A percentile compares a stretch with the other conserved stretches of the same genome.
phyloP scores from a whole-genome alignment of 805 yeast genomes.

The Saturnispora hagleri region DNA sequence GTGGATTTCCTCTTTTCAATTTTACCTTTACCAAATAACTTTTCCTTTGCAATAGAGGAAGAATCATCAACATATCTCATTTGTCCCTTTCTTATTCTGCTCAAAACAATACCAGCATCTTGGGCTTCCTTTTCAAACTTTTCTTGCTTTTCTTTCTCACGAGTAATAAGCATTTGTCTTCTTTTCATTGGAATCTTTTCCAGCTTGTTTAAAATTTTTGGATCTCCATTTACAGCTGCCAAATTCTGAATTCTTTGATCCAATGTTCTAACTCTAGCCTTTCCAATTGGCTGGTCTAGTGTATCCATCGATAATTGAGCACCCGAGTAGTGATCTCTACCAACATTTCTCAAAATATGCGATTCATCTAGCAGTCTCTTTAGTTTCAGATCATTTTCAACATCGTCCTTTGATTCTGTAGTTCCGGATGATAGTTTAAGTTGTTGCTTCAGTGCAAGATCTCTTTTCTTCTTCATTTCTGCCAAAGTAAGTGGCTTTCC shows the following conservation, averaged over 20 bases:
- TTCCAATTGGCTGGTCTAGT: slow-evolving; percentile 56
- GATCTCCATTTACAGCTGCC: slow-evolving; percentile 36
- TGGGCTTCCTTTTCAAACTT: slow-evolving; percentile 68
- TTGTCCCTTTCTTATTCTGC: slow-evolving; percentile 60
- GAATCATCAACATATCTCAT: slow-evolving; percentile 45
- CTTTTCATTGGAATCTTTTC: slow-evolving; percentile 85
- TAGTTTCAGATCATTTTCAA: slow-evolving; percentile 62
- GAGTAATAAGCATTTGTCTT: slow-evolving; percentile 68
- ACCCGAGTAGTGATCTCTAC: slow-evolving; percentile 40
- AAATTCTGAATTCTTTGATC: slow-evolving; percentile 46
- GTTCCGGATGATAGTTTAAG: slow-evolving; percentile 14
- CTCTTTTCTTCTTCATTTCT: slow-evolving; percentile 30
- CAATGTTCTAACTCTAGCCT: slow-evolving; percentile 55
- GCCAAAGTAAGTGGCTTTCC: slow-evolving; percentile 52
- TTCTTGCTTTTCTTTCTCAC: slow-evolving; percentile 35
- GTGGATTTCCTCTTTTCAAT: slow-evolving; percentile 33
- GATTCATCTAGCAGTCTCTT: slow-evolving; percentile 66
- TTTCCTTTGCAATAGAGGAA: slow-evolving; percentile 42
- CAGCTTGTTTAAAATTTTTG: slow-evolving; percentile 31
- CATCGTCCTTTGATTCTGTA: slow-evolving; percentile 40
- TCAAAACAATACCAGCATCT: slow-evolving; percentile 84
- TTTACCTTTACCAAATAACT: slow-evolving; percentile 41
- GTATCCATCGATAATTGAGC: slow-evolving; percentile 60
- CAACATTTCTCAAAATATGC: slow-evolving; percentile 42
- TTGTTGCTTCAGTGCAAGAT: slow-evolving; percentile 25